Conservation (phyloP, 352 stramenopile species). For the Albugo laibachii region DNA sequence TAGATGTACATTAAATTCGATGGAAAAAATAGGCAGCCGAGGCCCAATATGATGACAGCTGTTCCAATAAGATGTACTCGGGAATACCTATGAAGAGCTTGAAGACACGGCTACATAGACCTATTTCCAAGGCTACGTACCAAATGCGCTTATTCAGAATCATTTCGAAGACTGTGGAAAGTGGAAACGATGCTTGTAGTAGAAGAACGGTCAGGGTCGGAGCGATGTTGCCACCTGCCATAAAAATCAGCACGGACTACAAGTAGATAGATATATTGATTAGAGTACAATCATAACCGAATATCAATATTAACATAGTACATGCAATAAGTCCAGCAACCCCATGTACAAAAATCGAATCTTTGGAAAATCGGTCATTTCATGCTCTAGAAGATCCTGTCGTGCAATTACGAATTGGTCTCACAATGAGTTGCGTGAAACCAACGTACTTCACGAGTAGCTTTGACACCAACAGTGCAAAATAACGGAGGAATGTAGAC, state of each 20-base stretch:
- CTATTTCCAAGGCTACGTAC: too few relatives aligned
- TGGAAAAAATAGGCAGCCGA: too few relatives aligned
- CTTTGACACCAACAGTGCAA: constrained; percentile 72
- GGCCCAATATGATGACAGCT: too few relatives aligned
- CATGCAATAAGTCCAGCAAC: constrained; percentile 59
- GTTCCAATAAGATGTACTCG: too few relatives aligned
- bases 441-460: constrained; percentile 35
- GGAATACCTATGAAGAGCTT: too few relatives aligned
- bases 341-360: constrained; percentile 77
- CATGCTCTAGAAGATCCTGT: constrained; percentile 70
- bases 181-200: constrained; percentile 63
- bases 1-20: too few relatives aligned
- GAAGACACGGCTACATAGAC: too few relatives aligned
- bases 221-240: constrained; percentile 59
- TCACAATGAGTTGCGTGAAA: background rate
- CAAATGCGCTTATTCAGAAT: too few relatives aligned
- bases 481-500: constrained; percentile 77
- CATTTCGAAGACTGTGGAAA: constrained; percentile 38
- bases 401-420: background rate
- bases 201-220: constrained; percentile 70
- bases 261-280: background rate
- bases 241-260: constrained; percentile 68
- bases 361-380: constrained; percentile 72
- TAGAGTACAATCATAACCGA: background rate
- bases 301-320: constrained; percentile 9